Conservation (phyloP, 129 eudicot species). For the Arctium minus region DNA sequence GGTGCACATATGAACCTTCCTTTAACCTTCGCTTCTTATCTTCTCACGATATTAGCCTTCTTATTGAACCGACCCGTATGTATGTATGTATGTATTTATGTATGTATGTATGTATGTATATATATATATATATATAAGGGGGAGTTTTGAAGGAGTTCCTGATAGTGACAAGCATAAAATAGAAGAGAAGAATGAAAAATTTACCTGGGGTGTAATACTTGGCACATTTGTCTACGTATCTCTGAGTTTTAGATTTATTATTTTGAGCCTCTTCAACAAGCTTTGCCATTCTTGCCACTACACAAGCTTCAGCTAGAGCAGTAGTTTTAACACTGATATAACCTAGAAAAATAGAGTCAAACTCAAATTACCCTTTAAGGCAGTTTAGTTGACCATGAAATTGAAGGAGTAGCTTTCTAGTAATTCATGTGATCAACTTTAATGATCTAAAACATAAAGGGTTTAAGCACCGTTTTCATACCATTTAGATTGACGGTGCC, state of each 20-base stretch:
- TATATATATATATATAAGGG: background rate
- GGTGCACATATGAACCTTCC: no score
- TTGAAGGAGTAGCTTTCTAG: background rate
- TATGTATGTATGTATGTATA: no score
- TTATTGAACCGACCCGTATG: no score
- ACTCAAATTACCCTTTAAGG: background rate
- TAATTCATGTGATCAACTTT: background rate
- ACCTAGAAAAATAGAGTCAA: constrained; percentile 38
- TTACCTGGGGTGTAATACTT: constrained; percentile 83
- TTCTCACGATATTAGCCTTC: no score
- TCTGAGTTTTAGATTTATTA: constrained; percentile 68
- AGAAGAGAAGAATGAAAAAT: background rate
- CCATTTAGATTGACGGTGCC: constrained; percentile 94
- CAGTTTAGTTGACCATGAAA: background rate
- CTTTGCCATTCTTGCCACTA: constrained; percentile 86
- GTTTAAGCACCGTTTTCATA: constrained; percentile 14
- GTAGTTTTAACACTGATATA: constrained; percentile 68
- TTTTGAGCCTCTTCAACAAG: constrained; percentile 94
- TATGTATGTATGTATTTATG: no score
- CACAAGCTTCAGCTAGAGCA: constrained; percentile 80
- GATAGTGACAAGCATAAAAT: background rate
- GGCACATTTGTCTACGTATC: constrained; percentile 69
- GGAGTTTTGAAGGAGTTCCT: background rate
- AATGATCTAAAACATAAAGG: background rate
- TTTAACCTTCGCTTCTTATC: no score